Percentiles rank a stretch among this genome's conserved stretches.
Conservation (phyloP, 805 yeast species). For the Ogataea zsoltii region DNA sequence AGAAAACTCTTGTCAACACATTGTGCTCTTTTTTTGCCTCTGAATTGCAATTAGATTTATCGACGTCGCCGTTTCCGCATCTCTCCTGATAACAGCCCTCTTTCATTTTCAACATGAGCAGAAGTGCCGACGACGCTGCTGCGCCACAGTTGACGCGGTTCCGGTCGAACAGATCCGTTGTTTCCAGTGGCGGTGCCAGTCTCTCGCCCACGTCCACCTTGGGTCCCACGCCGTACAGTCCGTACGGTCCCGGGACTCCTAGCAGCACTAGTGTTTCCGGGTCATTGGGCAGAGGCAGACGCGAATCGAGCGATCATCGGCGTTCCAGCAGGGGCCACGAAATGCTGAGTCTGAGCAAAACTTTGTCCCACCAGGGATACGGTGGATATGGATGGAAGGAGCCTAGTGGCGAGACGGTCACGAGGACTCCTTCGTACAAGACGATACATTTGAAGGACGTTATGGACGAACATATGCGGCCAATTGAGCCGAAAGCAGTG, state of each 20-base stretch:
- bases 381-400: constrained; percentile 8
- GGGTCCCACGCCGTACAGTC: constrained; percentile 10
- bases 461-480: constrained; percentile 21
- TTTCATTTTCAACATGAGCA: neutral
- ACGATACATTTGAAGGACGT: constrained; percentile 23
- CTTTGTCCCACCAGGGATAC: constrained; percentile 29
- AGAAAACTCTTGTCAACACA: too few relatives aligned
- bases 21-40: too few relatives aligned
- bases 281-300: constrained; percentile 1
- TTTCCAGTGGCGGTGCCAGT: constrained; percentile 7
- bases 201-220: constrained; percentile 12
- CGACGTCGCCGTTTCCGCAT: too few relatives aligned
- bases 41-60: too few relatives aligned
- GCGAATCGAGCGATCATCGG: neutral
- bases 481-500: constrained; percentile 23
- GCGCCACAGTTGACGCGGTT: constrained; percentile 2
- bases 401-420: constrained; percentile 8
- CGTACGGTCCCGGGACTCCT: neutral
- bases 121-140: neutral
- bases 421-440: constrained; percentile 22
- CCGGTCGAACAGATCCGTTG: constrained; percentile 8
- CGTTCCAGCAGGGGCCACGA: constrained; percentile 10
- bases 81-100: neutral
- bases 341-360: constrained; percentile 17
- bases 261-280: neutral